phyloP scores from a whole-genome alignment of 1,139 yeast species.

The Candida smagusa region DNA sequence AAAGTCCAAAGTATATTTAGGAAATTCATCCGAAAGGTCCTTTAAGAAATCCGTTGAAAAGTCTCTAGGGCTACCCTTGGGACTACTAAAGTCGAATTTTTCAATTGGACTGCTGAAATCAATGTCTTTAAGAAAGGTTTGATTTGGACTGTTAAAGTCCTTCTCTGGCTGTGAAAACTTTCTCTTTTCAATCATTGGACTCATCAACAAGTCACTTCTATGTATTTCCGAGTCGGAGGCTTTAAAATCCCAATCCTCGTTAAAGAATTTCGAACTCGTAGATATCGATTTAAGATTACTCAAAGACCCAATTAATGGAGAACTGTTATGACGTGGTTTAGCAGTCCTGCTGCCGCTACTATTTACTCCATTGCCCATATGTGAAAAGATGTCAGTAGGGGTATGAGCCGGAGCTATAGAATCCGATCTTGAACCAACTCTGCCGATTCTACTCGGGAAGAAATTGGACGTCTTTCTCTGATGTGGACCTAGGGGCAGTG shows the following conservation, averaged over 20 bases:
- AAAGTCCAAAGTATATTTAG: too few relatives aligned
- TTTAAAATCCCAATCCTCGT: slow-evolving; percentile 3
- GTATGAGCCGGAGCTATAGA: background rate
- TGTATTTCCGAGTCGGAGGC: slow-evolving; percentile 2
- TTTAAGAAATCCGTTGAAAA: too few relatives aligned
- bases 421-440: background rate
- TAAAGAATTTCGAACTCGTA: slow-evolving; percentile 6
- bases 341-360: slow-evolving; percentile 4
- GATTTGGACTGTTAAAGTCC: too few relatives aligned
- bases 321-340: slow-evolving; percentile 10
- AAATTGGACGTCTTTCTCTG: slow-evolving; percentile 16
- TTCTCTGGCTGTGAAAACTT: too few relatives aligned
- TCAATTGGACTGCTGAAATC: too few relatives aligned
- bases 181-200: background rate
- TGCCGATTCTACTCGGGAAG: slow-evolving; percentile 10
- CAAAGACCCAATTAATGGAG: slow-evolving; percentile 12
- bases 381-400: too few relatives aligned
- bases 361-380: too few relatives aligned
- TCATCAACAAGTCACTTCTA: background rate
- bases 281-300: slow-evolving; percentile 1
- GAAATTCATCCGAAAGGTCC: too few relatives aligned
- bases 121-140: too few relatives aligned
- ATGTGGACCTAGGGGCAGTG: background rate
- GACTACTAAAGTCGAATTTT: too few relatives aligned
- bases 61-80: too few relatives aligned